Evolutionary conservation across 768 basidiomycete species (phyloP), one percentile per base, ranked within the genome.

Genomic region (Fistulinella prunicolor): DNA sequence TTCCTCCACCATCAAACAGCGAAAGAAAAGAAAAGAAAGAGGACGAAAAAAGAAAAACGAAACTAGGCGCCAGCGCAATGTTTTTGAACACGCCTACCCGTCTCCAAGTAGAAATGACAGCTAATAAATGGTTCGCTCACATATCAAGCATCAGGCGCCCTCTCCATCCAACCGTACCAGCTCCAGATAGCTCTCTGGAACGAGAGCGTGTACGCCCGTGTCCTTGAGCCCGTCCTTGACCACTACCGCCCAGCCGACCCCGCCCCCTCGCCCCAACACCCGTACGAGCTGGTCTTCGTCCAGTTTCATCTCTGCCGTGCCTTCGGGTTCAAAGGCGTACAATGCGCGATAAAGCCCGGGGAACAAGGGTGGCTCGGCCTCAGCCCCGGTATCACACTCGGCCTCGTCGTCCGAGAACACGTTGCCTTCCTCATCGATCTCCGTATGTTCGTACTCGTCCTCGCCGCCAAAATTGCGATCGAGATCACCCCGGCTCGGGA

Each of bases 181-280:
- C 61, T 86, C 85, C 55, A 90, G 59, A 69, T 90, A 89, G 50
- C 85, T 82, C 67, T 89, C 88, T 0, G 88, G 88, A 7, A 90
- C 88, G 26, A 90, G 75, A 7, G 85, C 86, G 66, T 88, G 85
- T 6, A 66, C 59, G 13, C 65, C 65, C n/a, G 59, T 65, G 39
- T 67, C 74, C 29, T 65, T 69, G 38, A 58, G 55, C 16, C 64
- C 55, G 32, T 64, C 67, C 45, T 70, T 76, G 50, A 80, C 73
- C 2, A 82, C 88, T 9, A 90, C 82, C 0, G 85, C 88, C 89
- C 88, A 89, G 0, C 88, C 88, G 3, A 85, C 82, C 0, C 86
- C 86, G 0, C 88, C 87, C 4, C 88, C 86, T 40, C 86, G 60
- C 9, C 87, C 87, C 3, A 89, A 65, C 22, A 90, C 86, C 2